Evolutionary conservation across 2,329 filamentous ascomycete species (phyloP), one percentile per base, ranked within the genome.

Genomic region (Pyricularia grisea): DNA sequence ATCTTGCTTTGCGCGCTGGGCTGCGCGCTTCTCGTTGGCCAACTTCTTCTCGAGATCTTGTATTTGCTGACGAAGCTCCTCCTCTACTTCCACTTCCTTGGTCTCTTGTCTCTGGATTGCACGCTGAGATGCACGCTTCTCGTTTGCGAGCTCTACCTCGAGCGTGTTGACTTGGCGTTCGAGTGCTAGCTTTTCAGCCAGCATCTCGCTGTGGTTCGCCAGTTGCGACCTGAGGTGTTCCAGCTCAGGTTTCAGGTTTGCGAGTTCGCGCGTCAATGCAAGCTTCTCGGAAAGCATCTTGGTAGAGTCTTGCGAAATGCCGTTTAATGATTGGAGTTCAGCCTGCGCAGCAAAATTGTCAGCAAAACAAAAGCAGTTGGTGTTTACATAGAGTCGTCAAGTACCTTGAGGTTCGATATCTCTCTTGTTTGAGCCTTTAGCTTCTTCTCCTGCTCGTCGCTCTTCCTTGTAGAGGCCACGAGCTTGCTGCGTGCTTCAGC

Each of bases 61-160:
- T 1, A 78, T 67, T 68, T 77, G 76, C 63, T 75, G 73, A 42
- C 74, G 73, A 3, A 78, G 73, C 20, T 72, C 74, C 2, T 74
- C 72, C 60, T 76, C 76, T 2, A 69, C 73, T 10, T 74, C 70
- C 14, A 58, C 78, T 67, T 84, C 82, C 7, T 71, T 72, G 60
- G 27, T 74, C 20, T 74, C 73, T 60, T 76, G 76, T 50, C 72
- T 81, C 63, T 81, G 76, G 4, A 78, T 77, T 3, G 84, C 85
- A 67, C 89, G 86, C 72, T 89, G 86, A 10, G 86, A 82, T 3
- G 88, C 85, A n/a, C 88, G 86, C 77, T 88, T 94, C 76, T 95
- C 92, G 72, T 91, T 92, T 72, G 94, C 92, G 2, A 97, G 83
- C 73, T 97, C 91, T 63, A 92, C 88, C 77, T 97, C 91, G 2